These are phyloP conservation scores for Fusarium tricinctum DNA, from an alignment of 2,329 filamentous ascomycete species.

Conservation along the genomic window DNA sequence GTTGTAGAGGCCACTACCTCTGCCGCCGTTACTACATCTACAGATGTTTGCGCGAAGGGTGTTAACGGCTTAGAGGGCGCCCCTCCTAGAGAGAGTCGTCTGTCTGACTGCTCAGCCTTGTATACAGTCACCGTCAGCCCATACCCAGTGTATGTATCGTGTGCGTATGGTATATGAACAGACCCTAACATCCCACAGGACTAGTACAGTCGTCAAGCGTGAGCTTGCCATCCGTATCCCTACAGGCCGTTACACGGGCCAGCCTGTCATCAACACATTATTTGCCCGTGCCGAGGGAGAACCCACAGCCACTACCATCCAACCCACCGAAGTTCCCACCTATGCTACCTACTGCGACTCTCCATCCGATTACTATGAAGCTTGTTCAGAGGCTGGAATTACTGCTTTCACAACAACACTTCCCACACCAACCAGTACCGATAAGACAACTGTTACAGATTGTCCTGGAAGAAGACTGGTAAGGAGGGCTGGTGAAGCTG, in stretches of 20 bases:
- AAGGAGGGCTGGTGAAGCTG: not conserved
- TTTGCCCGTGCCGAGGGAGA: not conserved
- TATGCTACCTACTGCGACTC: conserved; percentile 34
- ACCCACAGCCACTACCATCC: conserved; percentile 20
- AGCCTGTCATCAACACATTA: not conserved
- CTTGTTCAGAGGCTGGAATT: conserved; percentile 17
- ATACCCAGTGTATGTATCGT: conserved; percentile 1
- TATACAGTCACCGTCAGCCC: conserved; percentile 26
- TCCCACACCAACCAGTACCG: not conserved
- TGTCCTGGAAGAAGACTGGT: not conserved
- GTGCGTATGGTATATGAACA: too few species aligned
- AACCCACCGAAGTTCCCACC: conserved; percentile 10
- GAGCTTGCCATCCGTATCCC: conserved; percentile 16
- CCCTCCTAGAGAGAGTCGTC: conserved; percentile 4
- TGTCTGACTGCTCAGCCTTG: conserved; percentile 16
- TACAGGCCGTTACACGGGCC: conserved; percentile 1
- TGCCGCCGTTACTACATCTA: not conserved
- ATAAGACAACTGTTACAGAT: not conserved
- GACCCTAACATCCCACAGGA: not conserved
- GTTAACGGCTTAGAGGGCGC: not conserved
- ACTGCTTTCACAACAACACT: conserved; percentile 22
- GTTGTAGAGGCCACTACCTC: not conserved
- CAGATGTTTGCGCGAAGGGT: not conserved
- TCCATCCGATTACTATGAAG: conserved; percentile 21
- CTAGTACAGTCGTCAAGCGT: not conserved